Evolutionary conservation across 148 eudicot genomes (phyloP), one percentile per base, ranked within the genome.

Genomic region (Silene latifolia): DNA sequence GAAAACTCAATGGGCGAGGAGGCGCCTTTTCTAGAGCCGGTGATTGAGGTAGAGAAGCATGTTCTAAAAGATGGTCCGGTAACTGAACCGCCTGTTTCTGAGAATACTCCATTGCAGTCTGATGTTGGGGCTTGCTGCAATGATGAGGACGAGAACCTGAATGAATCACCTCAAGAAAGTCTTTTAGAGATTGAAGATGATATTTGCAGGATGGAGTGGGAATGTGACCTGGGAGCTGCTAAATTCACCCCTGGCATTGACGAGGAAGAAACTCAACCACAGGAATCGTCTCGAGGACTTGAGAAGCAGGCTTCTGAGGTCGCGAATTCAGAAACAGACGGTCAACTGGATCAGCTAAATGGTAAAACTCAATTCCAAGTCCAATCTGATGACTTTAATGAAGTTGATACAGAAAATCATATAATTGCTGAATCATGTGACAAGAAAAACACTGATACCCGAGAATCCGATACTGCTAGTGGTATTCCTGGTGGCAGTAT

Each of bases 291-390:
- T 4, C 54, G 13, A 11, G 54, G 15, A 12, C 15, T 48, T 12
- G 62, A 51, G 7, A 25, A 42, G 51, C 48, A 61, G 27, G 29
- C 19, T 35, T 24, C 20, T 39, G 80, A 62, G 67, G 54, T 8
- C 8, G 42, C 57, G 18, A 62, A 25, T 54, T 13, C 66, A 35
- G 47, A 20, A 60, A 18, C 44, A 56, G 11, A 7, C 29, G 23
- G 44, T 32, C 67, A 24, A 29, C 9, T 35, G 32, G 65, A 80
- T 5, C 68, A 42, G 12, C 77, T 65, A 0, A 21, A 3, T 53
- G 74, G 53, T 60, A 29, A 51, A 21, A 6, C 21, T 14, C 71
- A 76, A 60, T 27, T 59, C 8, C 48, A 76, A 60, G 44, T 59
- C 8, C 48, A 67, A 46, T 18, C 15, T 15, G 74, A 81, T 54